Conservation (phyloP, 2,329 filamentous ascomycete species). For the Chaetomiaceae sp. region DNA sequence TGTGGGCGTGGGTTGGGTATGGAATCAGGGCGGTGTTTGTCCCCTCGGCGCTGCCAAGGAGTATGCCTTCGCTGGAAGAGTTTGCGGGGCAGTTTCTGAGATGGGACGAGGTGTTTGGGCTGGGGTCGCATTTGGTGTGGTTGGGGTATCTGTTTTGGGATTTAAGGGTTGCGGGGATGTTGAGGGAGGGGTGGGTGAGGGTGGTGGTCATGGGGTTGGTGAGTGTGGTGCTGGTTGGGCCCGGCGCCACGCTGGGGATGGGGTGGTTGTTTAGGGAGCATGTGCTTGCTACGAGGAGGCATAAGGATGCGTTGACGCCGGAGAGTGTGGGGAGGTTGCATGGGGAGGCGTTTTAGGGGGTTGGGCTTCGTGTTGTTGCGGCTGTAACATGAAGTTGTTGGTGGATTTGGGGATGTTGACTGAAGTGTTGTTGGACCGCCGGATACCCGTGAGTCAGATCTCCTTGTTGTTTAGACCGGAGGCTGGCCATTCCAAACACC, state of each 20-base stretch:
- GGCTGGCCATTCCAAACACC: too few relatives aligned
- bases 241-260: slow-evolving; percentile 17
- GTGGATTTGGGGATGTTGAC: too few relatives aligned
- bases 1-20: background rate
- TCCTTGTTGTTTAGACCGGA: too few relatives aligned
- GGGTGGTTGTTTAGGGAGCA: slow-evolving; percentile 23
- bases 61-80: background rate
- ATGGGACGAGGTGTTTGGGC: slow-evolving; percentile 17
- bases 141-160: slow-evolving; percentile 23
- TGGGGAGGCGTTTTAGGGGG: background rate
- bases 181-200: slow-evolving; percentile 18
- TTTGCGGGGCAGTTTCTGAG: slow-evolving; percentile 14
- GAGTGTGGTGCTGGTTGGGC: slow-evolving; percentile 15
- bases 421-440: too few relatives aligned
- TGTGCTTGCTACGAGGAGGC: slow-evolving; percentile 19
- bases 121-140: slow-evolving; percentile 18
- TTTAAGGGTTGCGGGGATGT: slow-evolving; percentile 17
- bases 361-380: too few relatives aligned
- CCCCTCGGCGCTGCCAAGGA: slow-evolving; percentile 2
- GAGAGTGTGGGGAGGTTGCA: slow-evolving; percentile 19
- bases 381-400: too few relatives aligned
- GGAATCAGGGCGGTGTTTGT: slow-evolving; percentile 1
- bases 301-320: slow-evolving; percentile 18
- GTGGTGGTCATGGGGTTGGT: slow-evolving; percentile 6
- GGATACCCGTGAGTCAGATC: too few relatives aligned